Evolutionary conservation across 306 rosid genomes (phyloP), one percentile per base, ranked within the genome.

Genomic region (Cercis canadensis): DNA sequence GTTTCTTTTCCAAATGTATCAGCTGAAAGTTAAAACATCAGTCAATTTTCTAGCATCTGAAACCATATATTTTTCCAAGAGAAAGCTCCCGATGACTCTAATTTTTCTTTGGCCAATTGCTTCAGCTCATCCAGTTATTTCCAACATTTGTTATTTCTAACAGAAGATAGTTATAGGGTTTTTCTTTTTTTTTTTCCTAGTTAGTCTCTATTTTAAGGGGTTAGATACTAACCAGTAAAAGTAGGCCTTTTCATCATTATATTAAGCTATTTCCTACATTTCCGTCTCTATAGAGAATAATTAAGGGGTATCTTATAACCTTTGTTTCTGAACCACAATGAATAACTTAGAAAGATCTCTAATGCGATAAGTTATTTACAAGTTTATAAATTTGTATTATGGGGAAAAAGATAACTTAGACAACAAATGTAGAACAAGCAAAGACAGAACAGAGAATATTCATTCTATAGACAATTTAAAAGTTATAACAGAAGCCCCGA

Each of bases 381-480:
- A 13, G 29, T 69, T 65, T 29, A 49, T 40, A 40, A 56, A 41
- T 76, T 55, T 44, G 66, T 64, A 64, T 39, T 32, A 21, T 18
- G 40, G 53, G 29, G 53, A 51, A 45, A 17, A 16, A 77, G 65
- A 36, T 37, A 37, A 37, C 7, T 71, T 51, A 44, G 14, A 73
- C 56, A 39, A 59, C 8, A 7, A 16, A 64, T n/a, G 54, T 50
- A 29, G 44, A 50, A 52, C 44, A 68, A 53, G 17, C 16, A 62
- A n/a, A 47, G n/a, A n/a, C 40, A 67, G 5, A 52, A 37, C 11
- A 70, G 21, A 66, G 40, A 67, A 67, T 19, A 49, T 52, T 43
- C 72, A 68, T 24, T 68, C 57, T 62, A 57, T 11, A 69, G 46
- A 69, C 69, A 73, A 19, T 51, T 43, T 14, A 57, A 70, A 44